Base-by-base conservation (phyloP, 345 rosid species). In the Sapria himalayana region DNA sequence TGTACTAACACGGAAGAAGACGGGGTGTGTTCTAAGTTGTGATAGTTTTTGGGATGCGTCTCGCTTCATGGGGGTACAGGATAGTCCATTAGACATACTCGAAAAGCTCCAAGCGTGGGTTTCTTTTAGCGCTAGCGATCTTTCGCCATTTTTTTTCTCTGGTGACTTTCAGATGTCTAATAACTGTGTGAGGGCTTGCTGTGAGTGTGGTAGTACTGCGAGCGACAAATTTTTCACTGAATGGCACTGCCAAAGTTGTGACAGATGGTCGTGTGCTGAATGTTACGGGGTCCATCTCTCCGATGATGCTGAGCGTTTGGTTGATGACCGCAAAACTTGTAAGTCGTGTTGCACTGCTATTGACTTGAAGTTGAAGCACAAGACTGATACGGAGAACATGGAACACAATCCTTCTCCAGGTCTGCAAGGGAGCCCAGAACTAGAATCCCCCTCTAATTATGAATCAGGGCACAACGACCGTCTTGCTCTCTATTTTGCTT, bases 91-190 rank as follows among this genome's bases (percentile, higher is more conserved):
- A 70, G 79, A 89, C 73, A 86, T 80, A 49, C 48, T 75, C 56
- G 61, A 54, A 4, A 80, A 75, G 56, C 64, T 73, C 56, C 57
- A 72, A 81, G 66, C 73, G 70, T 81, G 76, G 89, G 56, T 84
- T 55, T 65, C 93, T 47, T 59, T 50, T 58, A 71, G 63, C 43
- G 59, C 59, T 47, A 77, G 76, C 15, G 78, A 72, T 70, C 49
- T 62, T 45, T 55, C 56, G 3, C 12, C 42, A 15, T 43, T 51
- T 48, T 40, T 17, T 59, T 60, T 51, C 11, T 55, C 64, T 22
- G 14, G 36, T 36, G 57, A 44, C 51, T 60, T 72, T 43, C 47
- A 29, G 45, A 82, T 76, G 79, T 69, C 67, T 2, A 43, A 37
- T 15, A 57, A 49, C 49, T 9, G 63, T 52, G 25, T 37, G 55